Percentiles rank a stretch among this genome's conserved stretches.
Evolutionary conservation across 139 green algal genomes (phyloP).

Genomic region (Asterochloris sp.): DNA sequence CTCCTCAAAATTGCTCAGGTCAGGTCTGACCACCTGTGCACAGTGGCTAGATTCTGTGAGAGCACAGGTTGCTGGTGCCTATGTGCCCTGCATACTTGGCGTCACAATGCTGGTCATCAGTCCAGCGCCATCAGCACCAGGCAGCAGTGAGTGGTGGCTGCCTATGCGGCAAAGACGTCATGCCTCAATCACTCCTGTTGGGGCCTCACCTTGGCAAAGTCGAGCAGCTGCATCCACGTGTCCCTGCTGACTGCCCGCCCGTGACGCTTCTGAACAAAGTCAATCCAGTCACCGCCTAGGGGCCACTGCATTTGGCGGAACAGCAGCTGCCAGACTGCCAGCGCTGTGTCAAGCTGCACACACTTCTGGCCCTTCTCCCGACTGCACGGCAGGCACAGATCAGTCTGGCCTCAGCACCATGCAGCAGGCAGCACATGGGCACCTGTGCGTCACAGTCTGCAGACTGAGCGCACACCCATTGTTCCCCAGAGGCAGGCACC

Average conservation of each 20-base stretch:
- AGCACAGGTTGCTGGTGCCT: no score
- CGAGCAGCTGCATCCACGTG: conserved; percentile 82
- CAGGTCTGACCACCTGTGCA: conserved; percentile 54
- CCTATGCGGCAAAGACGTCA: background rate
- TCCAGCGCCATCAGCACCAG: background rate
- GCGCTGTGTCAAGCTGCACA: conserved; percentile 84
- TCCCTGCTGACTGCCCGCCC: conserved; percentile 77
- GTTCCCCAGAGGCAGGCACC: no score
- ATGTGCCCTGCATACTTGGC: no score
- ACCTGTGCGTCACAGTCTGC: no score
- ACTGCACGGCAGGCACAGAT: conserved; percentile 4
- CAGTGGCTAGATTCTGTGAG: background rate
- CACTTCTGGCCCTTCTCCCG: conserved; percentile 93
- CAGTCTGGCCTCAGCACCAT: background rate
- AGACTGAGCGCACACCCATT: no score
- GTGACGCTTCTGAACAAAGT: conserved; percentile 78
- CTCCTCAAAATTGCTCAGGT: conserved; percentile 84
- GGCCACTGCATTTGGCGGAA: conserved; percentile 52
- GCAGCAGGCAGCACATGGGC: no score
- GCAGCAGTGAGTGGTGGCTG: background rate
- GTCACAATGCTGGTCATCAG: background rate
- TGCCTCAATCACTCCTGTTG: background rate
- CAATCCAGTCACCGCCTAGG: conserved; percentile 72
- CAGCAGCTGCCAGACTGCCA: conserved; percentile 92
- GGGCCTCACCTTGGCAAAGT: conserved; percentile 59